Evolutionary conservation across 257 asterid species (phyloP).

Genomic region (Solanum chilense): DNA sequence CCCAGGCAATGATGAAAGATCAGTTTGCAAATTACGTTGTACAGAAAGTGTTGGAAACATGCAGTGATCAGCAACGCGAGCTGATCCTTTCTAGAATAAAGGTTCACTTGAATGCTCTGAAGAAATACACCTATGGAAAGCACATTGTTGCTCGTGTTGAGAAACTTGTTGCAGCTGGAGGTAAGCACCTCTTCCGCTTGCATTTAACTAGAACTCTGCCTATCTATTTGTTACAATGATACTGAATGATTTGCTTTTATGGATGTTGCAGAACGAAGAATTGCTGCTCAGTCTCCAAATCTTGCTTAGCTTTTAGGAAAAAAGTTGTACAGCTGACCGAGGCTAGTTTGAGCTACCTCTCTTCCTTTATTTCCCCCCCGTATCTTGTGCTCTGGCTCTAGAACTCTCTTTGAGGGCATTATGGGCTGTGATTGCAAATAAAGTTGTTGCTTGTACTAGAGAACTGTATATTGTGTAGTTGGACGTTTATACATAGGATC

Average conservation of each 20-base stretch:
- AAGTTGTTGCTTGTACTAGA: slow-evolving; percentile 34
- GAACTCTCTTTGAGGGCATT: slow-evolving; percentile 1
- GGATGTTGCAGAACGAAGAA: slow-evolving; percentile 43
- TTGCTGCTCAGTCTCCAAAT: slow-evolving; percentile 26
- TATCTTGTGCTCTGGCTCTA: neutral
- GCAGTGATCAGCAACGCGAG: slow-evolving; percentile 38
- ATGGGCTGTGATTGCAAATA: slow-evolving; percentile 19
- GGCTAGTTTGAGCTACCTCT: slow-evolving; percentile 63
- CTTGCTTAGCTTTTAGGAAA: slow-evolving; percentile 27
- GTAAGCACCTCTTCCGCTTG: neutral
- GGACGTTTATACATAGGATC: slow-evolving; percentile 19
- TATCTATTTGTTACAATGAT: neutral
- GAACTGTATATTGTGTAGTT: slow-evolving; percentile 37
- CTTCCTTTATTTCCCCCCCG: neutral
- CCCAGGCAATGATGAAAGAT: slow-evolving; percentile 37
- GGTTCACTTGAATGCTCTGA: slow-evolving; percentile 34
- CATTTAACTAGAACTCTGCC: neutral
- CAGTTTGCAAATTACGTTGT: slow-evolving; percentile 43
- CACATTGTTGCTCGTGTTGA: slow-evolving; percentile 41
- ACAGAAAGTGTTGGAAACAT: slow-evolving; percentile 39
- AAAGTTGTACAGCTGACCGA: slow-evolving; percentile 71
- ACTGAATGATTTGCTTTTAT: neutral
- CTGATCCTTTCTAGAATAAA: slow-evolving; percentile 30
- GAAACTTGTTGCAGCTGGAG: slow-evolving; percentile 45
- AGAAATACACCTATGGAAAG: slow-evolving; percentile 36